phyloP scores from a whole-genome alignment of 2,329 filamentous ascomycete genomes.

The Leptographium lundbergii region DNA sequence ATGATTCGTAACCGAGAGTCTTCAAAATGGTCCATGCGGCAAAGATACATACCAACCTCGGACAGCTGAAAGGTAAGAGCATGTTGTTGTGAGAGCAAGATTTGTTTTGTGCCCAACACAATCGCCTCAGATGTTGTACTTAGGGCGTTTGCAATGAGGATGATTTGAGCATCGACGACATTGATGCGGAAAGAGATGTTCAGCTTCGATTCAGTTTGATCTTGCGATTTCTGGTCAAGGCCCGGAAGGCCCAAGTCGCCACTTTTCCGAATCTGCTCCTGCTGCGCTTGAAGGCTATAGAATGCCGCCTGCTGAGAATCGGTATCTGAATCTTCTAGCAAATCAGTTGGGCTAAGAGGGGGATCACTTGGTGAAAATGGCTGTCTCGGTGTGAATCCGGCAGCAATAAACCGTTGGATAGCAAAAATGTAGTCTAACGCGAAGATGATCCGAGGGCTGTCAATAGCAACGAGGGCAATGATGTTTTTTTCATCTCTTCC shows the following conservation, averaged over 20 bases:
- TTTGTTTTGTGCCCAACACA: conserved; percentile 85
- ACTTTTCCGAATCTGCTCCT: neutral
- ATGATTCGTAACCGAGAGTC: conserved; percentile 81
- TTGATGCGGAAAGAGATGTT: conserved; percentile 82
- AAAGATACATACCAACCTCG: conserved; percentile 94
- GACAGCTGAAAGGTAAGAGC: conserved; percentile 87
- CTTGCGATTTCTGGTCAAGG: conserved; percentile 3
- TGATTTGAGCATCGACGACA: conserved; percentile 89
- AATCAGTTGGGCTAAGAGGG: conserved; percentile 42
- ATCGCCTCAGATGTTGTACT: conserved; percentile 89
- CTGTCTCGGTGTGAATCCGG: conserved; percentile 56
- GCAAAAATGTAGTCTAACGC: conserved; percentile 92
- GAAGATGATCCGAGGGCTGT: conserved; percentile 90
- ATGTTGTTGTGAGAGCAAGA: conserved; percentile 86
- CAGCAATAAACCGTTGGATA: conserved; percentile 68
- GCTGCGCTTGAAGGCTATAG: neutral
- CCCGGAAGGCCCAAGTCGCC: conserved; percentile 4
- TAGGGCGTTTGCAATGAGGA: conserved; percentile 88
- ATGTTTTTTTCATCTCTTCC: conserved; percentile 69
- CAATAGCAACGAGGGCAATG: conserved; percentile 84
- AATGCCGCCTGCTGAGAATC: conserved; percentile 41
- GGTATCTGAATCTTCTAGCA: conserved; percentile 44
- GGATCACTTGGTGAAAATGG: conserved; percentile 32
- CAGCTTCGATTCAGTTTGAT: conserved; percentile 35
- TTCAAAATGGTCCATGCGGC: conserved; percentile 96